Evolutionary conservation across 1,139 yeast species (phyloP), one percentile per base, ranked within the genome.

Genomic region (Yamadazyma oceani): DNA sequence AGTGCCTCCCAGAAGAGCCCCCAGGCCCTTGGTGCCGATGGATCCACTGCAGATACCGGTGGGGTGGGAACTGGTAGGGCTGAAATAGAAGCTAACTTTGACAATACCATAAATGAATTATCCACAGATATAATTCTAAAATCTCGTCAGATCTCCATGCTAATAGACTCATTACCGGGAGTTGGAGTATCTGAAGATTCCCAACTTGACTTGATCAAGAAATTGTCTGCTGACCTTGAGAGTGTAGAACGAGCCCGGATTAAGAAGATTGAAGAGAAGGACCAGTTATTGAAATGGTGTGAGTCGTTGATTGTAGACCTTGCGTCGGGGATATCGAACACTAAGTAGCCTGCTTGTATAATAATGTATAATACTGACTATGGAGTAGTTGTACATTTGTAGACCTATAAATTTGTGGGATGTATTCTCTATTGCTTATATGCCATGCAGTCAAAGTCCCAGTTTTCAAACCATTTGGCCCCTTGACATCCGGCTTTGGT

Each of bases 121-220:
- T 79, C 96, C 2, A 79, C 85, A 0, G 97, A 92, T 55, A 76
- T 92, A 14, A 86, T 90, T 17, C 64, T 88, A 42, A 89, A 90
- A 54, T 79, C 95, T 3, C 75, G 95, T 48, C 98, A 92, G 57
- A 86, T 90, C 13, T 78, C 87, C 35, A 80, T 85, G 60, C 75
- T 92, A 28, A 89, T 92, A 23, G 95, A 87, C 55, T 80, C 95
- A 2, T 66, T 92, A 34, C 98, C 99, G 0, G 98, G 97, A 3
- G 86, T 89, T 2, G 96, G 95, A 11, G 89, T 85, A 1, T 80
- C 90, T 2, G 87, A 87, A 22, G 76, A 73, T 31, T 82, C 78
- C 37, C 98, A 92, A 60, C 57, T 89, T 55, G 64, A 65, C 26
- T 71, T 75, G 45, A 85, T 92, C 14, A 73, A 73, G 35, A 68